Evolutionary conservation across 1,139 yeast species (phyloP), one percentile per base, ranked within the genome.

Genomic region (Kodamaea sp.): DNA sequence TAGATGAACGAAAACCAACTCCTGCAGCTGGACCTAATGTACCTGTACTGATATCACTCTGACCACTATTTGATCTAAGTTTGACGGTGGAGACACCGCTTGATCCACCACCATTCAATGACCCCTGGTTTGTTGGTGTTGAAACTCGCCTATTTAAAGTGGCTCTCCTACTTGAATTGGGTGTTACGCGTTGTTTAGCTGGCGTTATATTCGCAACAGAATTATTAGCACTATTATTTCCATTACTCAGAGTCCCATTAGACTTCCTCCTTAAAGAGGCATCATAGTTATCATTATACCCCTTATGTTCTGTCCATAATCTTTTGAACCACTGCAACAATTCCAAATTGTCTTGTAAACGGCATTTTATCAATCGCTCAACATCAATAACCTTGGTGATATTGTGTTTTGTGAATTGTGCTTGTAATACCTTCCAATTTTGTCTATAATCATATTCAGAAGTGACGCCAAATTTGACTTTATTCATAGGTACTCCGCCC

Each of bases 331-430:
- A 94, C 62, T 92, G 98, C 48, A 92, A 67, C 53, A 92, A 84
- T 63, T 90, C 97, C 53, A 92, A 72, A 60, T 92, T 92, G 57
- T 92, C 98, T 60, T 92, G 98, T 53, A 92, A 77, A 50, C 88
- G 75, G 64, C 97, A 92, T 62, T 87, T 88, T 57, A 85, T 79
- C 48, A 92, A 72, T 47, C 76, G 72, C 46, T 88, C 96, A 30
- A 89, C 94, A 34, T 90, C 90, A 31, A 94, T 79, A 12, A 79
- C 73, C 51, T 89, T 81, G 44, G 84, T 80, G 45, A 92, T 81
- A 34, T 71, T 69, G 55, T 88, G 90, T 50, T 70, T 78, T 29
- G 78, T 74, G 57, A 92, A 88, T 12, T 81, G 77, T 23, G 84
- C 72, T 63, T 92, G 99, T 32, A 92, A 66, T 3, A 94, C 72